Percentiles rank a stretch among this genome's conserved stretches.
Conservation (phyloP, 148 eudicot species). For the Rhododendron simsii region DNA sequence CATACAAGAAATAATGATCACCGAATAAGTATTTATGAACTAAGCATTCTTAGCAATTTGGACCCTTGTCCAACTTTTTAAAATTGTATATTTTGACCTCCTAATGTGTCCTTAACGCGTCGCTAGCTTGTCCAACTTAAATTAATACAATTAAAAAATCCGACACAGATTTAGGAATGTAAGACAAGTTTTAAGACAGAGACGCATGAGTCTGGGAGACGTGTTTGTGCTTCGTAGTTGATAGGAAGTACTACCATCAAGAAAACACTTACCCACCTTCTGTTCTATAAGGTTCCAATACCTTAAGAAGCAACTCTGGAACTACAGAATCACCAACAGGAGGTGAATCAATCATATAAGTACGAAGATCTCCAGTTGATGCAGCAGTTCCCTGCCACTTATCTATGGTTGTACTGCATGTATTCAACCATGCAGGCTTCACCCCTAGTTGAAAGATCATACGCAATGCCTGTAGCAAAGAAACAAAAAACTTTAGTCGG, state of each 20-base stretch:
- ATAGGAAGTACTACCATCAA: slow-evolving; percentile 4
- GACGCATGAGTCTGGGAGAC: not conserved
- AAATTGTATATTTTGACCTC: not conserved
- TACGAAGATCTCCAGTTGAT: slow-evolving; percentile 77
- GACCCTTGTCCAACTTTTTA: not conserved
- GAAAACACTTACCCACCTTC: slow-evolving; percentile 52
- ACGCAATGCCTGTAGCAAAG: slow-evolving; percentile 65
- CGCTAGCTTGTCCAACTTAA: not conserved
- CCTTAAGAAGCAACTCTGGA: slow-evolving; percentile 96
- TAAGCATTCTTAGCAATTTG: not conserved
- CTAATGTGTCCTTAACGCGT: not conserved
- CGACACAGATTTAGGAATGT: not conserved
- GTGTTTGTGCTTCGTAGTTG: not conserved
- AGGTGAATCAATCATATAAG: slow-evolving; percentile 69
- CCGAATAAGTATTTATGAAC: not conserved
- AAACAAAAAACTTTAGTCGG: slow-evolving; percentile 10
- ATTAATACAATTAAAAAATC: not conserved
- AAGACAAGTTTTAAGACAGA: not conserved
- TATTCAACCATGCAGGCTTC: slow-evolving; percentile 87
- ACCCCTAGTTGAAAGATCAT: slow-evolving; percentile 94
- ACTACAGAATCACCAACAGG: slow-evolving; percentile 85
- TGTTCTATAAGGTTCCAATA: slow-evolving; percentile 87
- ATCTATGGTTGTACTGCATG: slow-evolving; percentile 39
- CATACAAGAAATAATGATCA: not conserved
- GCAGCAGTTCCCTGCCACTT: slow-evolving; percentile 45